These are phyloP conservation scores for Mortierella polycephala DNA, from an alignment of 371 early-diverging fungal species.

Conservation along the genomic window DNA sequence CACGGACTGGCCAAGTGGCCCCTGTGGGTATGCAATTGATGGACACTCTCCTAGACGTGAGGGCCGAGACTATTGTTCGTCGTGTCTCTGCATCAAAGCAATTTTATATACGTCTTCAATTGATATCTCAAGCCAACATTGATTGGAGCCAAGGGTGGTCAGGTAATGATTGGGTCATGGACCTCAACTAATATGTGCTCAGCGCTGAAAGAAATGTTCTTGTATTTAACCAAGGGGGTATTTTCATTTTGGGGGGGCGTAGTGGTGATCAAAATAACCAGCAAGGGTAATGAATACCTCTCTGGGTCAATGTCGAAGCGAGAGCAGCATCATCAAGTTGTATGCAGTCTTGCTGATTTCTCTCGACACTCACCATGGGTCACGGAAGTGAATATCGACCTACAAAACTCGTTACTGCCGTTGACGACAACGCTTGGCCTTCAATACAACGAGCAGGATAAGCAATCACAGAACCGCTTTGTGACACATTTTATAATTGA, in stretches of 20 bases:
- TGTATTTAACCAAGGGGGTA: neutral
- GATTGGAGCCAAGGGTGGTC: constrained; percentile 45
- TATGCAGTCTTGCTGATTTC: constrained; percentile 11
- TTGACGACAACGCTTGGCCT: constrained; percentile 14
- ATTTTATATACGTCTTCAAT: constrained; percentile 6
- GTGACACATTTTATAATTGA: constrained; percentile 26
- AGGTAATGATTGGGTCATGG: constrained; percentile 8
- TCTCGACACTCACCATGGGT: constrained; percentile 18
- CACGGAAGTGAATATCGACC: constrained; percentile 12
- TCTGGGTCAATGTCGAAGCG: neutral
- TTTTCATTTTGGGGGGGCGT: neutral
- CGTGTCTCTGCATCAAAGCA: constrained; percentile 13
- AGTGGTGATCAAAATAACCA: constrained; percentile 11
- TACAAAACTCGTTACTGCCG: constrained; percentile 10
- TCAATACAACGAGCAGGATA: constrained; percentile 1
- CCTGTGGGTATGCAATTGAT: neutral
- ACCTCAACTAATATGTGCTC: neutral
- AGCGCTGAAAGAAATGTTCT: neutral
- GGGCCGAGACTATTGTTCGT: constrained; percentile 16
- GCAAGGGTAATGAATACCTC: neutral
- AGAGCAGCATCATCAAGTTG: neutral
- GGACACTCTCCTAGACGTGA: neutral
- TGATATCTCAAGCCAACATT: constrained; percentile 14
- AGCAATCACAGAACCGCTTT: neutral
- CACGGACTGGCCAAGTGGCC: neutral